A percentile compares a stretch with the other conserved stretches of the same genome.
Conservation (phyloP, 2,329 filamentous ascomycete species). For the Arthrobotrys sphaeroides region DNA sequence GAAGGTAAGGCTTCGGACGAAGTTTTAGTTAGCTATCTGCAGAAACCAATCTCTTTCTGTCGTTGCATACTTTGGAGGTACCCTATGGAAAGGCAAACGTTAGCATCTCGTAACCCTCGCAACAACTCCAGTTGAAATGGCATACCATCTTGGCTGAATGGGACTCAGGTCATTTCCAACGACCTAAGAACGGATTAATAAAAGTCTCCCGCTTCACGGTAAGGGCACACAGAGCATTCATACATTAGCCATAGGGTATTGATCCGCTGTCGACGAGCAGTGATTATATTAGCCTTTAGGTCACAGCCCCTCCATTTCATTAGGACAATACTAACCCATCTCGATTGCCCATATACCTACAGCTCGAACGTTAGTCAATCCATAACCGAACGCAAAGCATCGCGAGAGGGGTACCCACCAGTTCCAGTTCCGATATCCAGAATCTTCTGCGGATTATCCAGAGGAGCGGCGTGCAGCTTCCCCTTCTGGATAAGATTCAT, state of each 20-base stretch:
- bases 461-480: conserved; percentile 62
- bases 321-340: conserved; percentile 49
- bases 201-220: neutral
- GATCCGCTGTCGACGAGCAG: conserved; percentile 55
- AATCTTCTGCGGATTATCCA: conserved; percentile 65
- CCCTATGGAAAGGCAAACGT: neutral
- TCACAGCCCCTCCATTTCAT: neutral
- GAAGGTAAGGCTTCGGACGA: conserved; percentile 50
- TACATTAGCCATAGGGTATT: conserved; percentile 57
- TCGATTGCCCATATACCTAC: conserved; percentile 59
- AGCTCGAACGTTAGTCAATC: conserved; percentile 54
- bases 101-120: neutral
- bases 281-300: neutral
- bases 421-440: conserved; percentile 66
- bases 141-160: conserved; percentile 56
- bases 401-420: conserved; percentile 57
- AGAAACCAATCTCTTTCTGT: too few relatives aligned
- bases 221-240: neutral
- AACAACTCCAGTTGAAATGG: neutral
- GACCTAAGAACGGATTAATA: conserved; percentile 39
- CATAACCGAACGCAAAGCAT: neutral
- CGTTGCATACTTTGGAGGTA: conserved; percentile 34
- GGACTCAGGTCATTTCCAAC: conserved; percentile 59
- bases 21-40: neutral
- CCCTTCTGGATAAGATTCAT: conserved; percentile 62